Conservation (phyloP, 2,329 filamentous ascomycete genomes). For the Pestalotiopsis sp. region DNA sequence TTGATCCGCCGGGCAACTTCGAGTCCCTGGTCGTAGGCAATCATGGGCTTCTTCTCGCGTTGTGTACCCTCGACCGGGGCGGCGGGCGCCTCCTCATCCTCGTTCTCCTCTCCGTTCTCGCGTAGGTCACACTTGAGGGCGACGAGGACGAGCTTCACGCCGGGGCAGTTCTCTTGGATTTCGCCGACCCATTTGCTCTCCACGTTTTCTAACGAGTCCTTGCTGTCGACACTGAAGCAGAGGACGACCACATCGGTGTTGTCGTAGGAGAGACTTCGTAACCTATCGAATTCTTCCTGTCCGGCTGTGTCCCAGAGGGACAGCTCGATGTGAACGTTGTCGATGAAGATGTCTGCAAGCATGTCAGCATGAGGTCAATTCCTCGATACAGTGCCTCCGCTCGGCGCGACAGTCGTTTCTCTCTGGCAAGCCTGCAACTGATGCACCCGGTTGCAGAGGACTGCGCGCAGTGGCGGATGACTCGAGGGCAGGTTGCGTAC, state of each 20-base stretch:
- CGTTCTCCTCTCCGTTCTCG: constrained; percentile 73
- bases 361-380: constrained; percentile 6
- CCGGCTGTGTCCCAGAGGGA: constrained; percentile 98
- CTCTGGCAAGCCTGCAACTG: neutral
- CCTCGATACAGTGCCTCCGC: neutral
- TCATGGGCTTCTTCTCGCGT: constrained; percentile 69
- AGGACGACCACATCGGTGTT: constrained; percentile 99
- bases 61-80: constrained; percentile 39
- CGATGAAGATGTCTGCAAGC: constrained; percentile 87
- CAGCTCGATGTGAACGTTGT: constrained; percentile 94
- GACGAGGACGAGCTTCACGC: constrained; percentile 91
- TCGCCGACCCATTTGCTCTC: constrained; percentile 98
- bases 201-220: constrained; percentile 96
- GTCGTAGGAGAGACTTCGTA: constrained; percentile 93
- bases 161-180: constrained; percentile 96
- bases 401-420: neutral
- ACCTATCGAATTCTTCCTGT: constrained; percentile 97
- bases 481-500: constrained; percentile 48
- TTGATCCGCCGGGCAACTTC: constrained; percentile 91
- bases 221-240: constrained; percentile 96
- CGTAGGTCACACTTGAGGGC: constrained; percentile 96
- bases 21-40: constrained; percentile 88
- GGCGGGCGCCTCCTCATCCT: constrained; percentile 63
- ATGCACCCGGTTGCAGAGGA: neutral
- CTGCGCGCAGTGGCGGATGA: neutral